A percentile compares a stretch with the other conserved stretches of the same genome.
Evolutionary conservation across 1,284 basidiomycete genomes (phyloP).

Genomic region (Irpex sp.): DNA sequence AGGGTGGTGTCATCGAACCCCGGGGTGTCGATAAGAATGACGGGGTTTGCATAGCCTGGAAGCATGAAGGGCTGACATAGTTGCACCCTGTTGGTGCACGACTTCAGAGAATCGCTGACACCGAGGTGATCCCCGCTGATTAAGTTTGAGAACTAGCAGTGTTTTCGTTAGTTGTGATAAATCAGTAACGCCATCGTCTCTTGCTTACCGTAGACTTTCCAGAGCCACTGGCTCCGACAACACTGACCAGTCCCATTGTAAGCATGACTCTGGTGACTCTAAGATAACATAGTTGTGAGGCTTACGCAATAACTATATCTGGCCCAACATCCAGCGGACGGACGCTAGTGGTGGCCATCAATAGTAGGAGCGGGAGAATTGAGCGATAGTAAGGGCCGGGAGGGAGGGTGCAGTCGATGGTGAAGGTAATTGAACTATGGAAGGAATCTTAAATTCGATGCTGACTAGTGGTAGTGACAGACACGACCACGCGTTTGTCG

Average conservation of each 20-base stretch:
- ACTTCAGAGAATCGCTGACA: conserved; percentile 11
- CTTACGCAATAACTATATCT: background rate
- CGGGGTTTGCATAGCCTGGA: conserved; percentile 15
- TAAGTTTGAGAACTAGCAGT: conserved; percentile 15
- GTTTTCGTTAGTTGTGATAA: background rate
- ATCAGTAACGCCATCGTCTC: background rate
- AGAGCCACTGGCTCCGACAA: background rate
- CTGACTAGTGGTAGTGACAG: too few relatives aligned
- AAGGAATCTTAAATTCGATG: background rate
- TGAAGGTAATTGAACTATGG: background rate
- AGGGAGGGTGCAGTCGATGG: background rate
- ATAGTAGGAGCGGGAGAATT: background rate
- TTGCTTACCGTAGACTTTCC: background rate
- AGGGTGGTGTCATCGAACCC: conserved; percentile 30
- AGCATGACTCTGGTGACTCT: background rate
- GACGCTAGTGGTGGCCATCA: background rate
- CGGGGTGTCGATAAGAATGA: conserved; percentile 30
- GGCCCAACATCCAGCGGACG: background rate
- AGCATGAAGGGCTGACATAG: conserved; percentile 23
- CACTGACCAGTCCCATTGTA: background rate
- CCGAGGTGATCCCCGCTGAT: conserved; percentile 11
- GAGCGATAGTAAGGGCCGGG: background rate
- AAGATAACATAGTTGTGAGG: background rate
- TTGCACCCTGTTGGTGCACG: conserved; percentile 22
- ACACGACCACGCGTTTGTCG: too few relatives aligned